Base-by-base conservation (phyloP, 257 asterid genomes). In the Scutellaria baicalensis region DNA sequence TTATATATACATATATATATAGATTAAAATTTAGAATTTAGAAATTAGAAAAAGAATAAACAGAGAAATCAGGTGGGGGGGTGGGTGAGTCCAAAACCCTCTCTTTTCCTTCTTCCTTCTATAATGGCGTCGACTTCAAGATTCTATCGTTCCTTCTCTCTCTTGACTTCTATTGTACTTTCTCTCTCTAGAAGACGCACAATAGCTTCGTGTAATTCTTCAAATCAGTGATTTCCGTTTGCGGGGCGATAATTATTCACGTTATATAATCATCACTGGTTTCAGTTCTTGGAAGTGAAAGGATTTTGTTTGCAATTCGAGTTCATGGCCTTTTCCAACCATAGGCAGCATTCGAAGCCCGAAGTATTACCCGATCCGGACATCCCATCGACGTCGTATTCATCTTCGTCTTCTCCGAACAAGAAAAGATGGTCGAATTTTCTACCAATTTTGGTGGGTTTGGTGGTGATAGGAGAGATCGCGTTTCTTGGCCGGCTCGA, bases 381-480 rank as follows among this genome's bases (percentile, higher is more conserved):
- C n/a, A 49, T 71, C 48, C 81, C 86, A 59, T 65, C 82, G 17
- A 74, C 84, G 23, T 84, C 88, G 12, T 78, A 73, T 71, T 72
- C 81, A 18, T 52, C 78, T 20, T 38, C 79, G 2, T 45, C 77
- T 9, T 20, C 72, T 54, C 1, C 79, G 7, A 73, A 64, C 84
- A 85, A 75, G 91, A 86, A 59, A 55, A 86, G 76, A 83, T 91
- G 96, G 95, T 76, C 87, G 57, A 85, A 72, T 71, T 52, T 82
- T 73, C 71, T 94, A 6, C 96, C 97, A 0, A 27, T 91, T 51
- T 64, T 93, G 17, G 89, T 91, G 56, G 87, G 73, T 40, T 59
- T 93, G 68, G 92, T 93, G 72, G 94, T 93, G 50, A 67, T 93
- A 20, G 85, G 91, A 14, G 97, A 93, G 86, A 85, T 93, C 85